Conservation (phyloP, 2,329 filamentous ascomycete species). For the Helotiales sp. region DNA sequence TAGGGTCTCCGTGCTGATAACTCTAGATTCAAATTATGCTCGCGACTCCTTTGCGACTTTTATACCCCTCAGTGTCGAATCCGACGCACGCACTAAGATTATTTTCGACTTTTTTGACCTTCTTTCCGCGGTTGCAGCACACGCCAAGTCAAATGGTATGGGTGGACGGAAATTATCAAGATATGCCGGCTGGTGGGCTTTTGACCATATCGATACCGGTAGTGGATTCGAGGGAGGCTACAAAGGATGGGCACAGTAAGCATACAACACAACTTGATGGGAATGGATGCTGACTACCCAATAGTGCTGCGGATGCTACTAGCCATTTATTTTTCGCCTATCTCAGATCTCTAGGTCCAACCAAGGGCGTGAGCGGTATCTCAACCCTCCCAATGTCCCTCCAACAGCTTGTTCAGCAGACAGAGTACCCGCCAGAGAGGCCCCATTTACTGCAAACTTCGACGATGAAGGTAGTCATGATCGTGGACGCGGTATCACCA, state of each 20-base stretch:
- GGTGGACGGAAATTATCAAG: slow-evolving; percentile 91
- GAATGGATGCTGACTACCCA: slow-evolving; percentile 13
- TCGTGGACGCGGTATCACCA: slow-evolving; percentile 91
- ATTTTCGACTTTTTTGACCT: slow-evolving; percentile 97
- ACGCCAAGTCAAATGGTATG: slow-evolving; percentile 90
- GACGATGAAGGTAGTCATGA: slow-evolving; percentile 92
- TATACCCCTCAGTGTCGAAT: slow-evolving; percentile 90
- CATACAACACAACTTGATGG: slow-evolving; percentile 7
- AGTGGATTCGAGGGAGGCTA: slow-evolving; percentile 96
- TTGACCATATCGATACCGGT: slow-evolving; percentile 83
- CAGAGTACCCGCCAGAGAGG: slow-evolving; percentile 85
- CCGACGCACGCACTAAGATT: slow-evolving; percentile 79
- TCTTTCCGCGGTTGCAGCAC: slow-evolving; percentile 83
- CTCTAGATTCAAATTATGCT: slow-evolving; percentile 82
- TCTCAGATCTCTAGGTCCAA: slow-evolving; percentile 84
- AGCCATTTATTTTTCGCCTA: slow-evolving; percentile 99
- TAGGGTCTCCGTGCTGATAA: slow-evolving; percentile 6
- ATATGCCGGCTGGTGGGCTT: slow-evolving; percentile 98
- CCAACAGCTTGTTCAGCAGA: slow-evolving; percentile 86
- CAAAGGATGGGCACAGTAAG: slow-evolving; percentile 79
- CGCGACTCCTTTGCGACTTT: slow-evolving; percentile 95
- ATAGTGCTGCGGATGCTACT: slow-evolving; percentile 87
- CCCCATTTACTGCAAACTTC: slow-evolving; percentile 74
- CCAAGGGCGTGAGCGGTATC: slow-evolving; percentile 74
- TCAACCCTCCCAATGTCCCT: slow-evolving; percentile 86